These are phyloP conservation scores for Chenopodium formosanum DNA, from an alignment of 148 eudicot species.

Conservation along the genomic window DNA sequence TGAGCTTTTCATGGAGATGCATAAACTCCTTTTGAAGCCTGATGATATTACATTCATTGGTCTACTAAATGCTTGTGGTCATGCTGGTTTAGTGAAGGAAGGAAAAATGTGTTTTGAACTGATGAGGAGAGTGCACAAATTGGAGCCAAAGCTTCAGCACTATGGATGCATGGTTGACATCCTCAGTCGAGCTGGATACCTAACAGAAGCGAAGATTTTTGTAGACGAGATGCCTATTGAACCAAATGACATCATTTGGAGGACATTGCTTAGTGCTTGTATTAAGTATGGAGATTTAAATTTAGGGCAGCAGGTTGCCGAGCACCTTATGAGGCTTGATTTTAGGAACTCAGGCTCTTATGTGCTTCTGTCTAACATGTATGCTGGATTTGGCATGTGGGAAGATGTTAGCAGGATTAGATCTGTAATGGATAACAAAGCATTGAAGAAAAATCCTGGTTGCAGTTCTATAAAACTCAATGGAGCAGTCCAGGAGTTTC, in stretches of 20 bases:
- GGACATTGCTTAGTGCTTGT: slow-evolving; percentile 67
- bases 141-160: slow-evolving; percentile 68
- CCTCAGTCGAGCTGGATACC: slow-evolving; percentile 59
- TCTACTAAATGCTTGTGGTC: slow-evolving; percentile 68
- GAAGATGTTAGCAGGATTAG: slow-evolving; percentile 54
- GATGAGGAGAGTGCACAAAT: slow-evolving; percentile 57
- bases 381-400: slow-evolving; percentile 68
- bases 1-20: slow-evolving; percentile 60
- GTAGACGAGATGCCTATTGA: slow-evolving; percentile 67
- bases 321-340: slow-evolving; percentile 43
- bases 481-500: slow-evolving; percentile 60
- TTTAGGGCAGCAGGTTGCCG: slow-evolving; percentile 47
- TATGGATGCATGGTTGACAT: slow-evolving; percentile 82
- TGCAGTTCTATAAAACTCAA: slow-evolving; percentile 64
- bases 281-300: slow-evolving; percentile 39
- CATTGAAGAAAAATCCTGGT: slow-evolving; percentile 60
- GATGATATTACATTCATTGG: slow-evolving; percentile 74
- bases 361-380: slow-evolving; percentile 66
- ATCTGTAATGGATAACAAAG: slow-evolving; percentile 47
- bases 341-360: slow-evolving; percentile 43
- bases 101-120: slow-evolving; percentile 66
- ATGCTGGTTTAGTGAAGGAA: slow-evolving; percentile 72
- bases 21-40: slow-evolving; percentile 39
- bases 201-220: slow-evolving; percentile 47
- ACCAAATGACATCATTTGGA: slow-evolving; percentile 61